phyloP scores from a whole-genome alignment of 305 asterid genomes.

The Fraxinus xanthoxyloides region DNA sequence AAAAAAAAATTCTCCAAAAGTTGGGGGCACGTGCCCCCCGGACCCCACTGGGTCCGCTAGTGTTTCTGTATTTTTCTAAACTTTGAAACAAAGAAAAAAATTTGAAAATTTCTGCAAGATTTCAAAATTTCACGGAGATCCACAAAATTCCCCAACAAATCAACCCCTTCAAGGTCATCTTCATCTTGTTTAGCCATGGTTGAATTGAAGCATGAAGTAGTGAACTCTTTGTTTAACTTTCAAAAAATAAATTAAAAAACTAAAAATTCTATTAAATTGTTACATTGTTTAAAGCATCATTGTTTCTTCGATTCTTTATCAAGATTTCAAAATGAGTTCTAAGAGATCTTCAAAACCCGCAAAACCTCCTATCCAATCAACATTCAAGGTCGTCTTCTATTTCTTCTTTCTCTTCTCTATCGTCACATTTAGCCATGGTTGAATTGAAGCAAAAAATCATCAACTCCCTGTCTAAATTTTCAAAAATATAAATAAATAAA shows the following conservation, averaged over 20 bases:
- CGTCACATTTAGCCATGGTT: conserved; percentile 87
- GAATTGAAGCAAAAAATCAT: conserved; percentile 87
- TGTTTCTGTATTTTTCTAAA: too few species aligned
- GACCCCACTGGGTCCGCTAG: too few species aligned
- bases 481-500: too few species aligned
- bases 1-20: too few species aligned
- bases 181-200: conserved; percentile 71
- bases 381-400: conserved; percentile 9
- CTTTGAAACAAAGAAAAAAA: neutral
- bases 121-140: conserved; percentile 36
- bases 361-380: neutral
- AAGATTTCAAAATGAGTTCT: conserved; percentile 37
- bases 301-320: neutral
- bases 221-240: conserved; percentile 38
- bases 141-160: conserved; percentile 8
- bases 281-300: too few species aligned
- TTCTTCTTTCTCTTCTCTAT: conserved; percentile 44
- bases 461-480: conserved; percentile 23
- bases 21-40: too few species aligned
- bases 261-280: too few species aligned
- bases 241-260: too few species aligned
- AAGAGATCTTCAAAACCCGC: conserved; percentile 28
- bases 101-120: neutral
- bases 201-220: conserved; percentile 81
- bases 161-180: conserved; percentile 21